Evolutionary conservation across 768 basidiomycete genomes (phyloP).

Genomic region (Serendipita sp.): DNA sequence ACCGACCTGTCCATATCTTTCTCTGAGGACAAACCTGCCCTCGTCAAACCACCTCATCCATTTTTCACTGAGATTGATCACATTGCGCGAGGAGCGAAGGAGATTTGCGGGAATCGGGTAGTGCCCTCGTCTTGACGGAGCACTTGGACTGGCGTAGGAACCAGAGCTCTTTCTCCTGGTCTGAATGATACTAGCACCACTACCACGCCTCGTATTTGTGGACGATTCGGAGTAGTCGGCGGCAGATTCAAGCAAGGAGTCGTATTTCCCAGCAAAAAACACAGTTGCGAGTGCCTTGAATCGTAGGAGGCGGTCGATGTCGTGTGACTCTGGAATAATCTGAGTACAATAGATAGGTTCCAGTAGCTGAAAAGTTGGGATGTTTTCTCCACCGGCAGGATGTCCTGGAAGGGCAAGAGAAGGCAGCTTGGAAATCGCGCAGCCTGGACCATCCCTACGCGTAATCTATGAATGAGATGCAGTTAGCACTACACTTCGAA

Average conservation of each 20-base stretch:
- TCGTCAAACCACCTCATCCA: neutral
- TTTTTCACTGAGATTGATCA: neutral
- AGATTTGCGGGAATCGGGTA: neutral
- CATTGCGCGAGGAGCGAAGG: neutral
- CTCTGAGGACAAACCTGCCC: neutral
- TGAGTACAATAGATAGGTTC: neutral
- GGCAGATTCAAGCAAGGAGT: neutral
- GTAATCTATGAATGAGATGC: neutral
- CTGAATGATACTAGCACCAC: neutral
- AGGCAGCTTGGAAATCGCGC: neutral
- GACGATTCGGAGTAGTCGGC: neutral
- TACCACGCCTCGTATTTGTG: neutral
- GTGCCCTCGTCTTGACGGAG: neutral
- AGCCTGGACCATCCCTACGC: neutral
- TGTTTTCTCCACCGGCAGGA: neutral
- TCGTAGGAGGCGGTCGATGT: neutral
- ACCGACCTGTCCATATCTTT: neutral
- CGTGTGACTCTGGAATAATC: conserved; percentile 3
- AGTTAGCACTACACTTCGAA: neutral
- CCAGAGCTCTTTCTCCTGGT: neutral
- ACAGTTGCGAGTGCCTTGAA: neutral
- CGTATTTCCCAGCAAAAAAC: neutral
- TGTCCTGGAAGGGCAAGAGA: neutral
- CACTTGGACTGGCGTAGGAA: neutral
- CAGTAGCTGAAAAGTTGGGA: neutral